Conservation (phyloP, 176 grass and related monocot species). For the Thinopyrum elongatum region DNA sequence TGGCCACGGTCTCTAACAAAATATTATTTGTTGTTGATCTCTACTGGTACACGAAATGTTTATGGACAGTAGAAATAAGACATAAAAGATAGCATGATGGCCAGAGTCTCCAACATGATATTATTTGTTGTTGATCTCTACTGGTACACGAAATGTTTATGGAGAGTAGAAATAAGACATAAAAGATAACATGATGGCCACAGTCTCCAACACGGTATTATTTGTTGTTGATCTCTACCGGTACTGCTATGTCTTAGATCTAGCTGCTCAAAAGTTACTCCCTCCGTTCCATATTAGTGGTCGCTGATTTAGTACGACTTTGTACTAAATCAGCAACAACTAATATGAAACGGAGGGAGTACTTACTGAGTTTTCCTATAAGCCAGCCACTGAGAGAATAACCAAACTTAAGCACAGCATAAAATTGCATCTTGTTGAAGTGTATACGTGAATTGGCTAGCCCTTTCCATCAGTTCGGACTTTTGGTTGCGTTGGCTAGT, state of each 20-base stretch:
- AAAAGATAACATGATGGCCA: neutral
- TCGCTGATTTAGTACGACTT: too few relatives aligned
- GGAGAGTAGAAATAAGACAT: neutral
- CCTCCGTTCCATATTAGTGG: too few relatives aligned
- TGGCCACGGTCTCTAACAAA: neutral
- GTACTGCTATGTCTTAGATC: neutral
- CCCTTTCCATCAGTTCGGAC: too few relatives aligned
- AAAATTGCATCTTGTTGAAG: too few relatives aligned
- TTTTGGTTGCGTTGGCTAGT: too few relatives aligned
- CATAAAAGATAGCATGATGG: neutral
- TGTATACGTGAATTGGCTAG: too few relatives aligned
- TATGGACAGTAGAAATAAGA: neutral
- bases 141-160: neutral
- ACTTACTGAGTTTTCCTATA: neutral
- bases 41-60: neutral
- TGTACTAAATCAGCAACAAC: too few relatives aligned
- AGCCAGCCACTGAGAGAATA: neutral
- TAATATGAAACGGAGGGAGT: too few relatives aligned
- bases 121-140: neutral
- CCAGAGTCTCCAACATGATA: neutral
- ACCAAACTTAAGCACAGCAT: too few relatives aligned
- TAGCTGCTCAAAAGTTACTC: neutral
- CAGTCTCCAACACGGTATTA: neutral
- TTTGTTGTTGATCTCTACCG: neutral
- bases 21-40: neutral